phyloP scores from a whole-genome alignment of 306 rosid genomes.

The Cucurbita argyrosperma region DNA sequence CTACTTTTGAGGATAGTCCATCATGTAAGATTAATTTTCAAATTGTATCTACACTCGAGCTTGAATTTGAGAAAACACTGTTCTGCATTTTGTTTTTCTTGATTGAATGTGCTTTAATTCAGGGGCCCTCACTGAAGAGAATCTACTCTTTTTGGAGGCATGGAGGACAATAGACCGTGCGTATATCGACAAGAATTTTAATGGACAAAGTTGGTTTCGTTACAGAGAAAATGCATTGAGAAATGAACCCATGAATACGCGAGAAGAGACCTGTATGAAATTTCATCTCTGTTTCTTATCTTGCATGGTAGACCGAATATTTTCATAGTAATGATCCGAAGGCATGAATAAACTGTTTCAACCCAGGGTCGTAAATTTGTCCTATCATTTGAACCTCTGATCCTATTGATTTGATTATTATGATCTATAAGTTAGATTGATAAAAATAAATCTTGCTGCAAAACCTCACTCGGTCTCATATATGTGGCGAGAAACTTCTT shows the following conservation, averaged over 20 bases:
- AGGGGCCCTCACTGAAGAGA: slow-evolving; percentile 81
- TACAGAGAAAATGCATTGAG: slow-evolving; percentile 85
- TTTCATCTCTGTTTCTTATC: slow-evolving; percentile 6
- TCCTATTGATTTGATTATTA: background rate
- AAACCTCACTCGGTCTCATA: background rate
- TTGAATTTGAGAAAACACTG: background rate
- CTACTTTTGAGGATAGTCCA: slow-evolving; percentile 27
- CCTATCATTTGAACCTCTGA: background rate
- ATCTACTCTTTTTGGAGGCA: slow-evolving; percentile 86
- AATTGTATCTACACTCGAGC: background rate
- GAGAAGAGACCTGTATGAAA: slow-evolving; percentile 75
- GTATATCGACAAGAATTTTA: slow-evolving; percentile 75
- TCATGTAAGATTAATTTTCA: slow-evolving; percentile 39
- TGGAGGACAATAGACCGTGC: slow-evolving; percentile 95
- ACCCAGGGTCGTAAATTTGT: background rate
- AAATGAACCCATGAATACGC: slow-evolving; percentile 74
- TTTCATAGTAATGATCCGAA: background rate
- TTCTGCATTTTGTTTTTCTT: background rate
- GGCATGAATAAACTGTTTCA: background rate
- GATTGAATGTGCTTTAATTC: background rate
- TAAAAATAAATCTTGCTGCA: background rate
- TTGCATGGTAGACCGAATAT: background rate
- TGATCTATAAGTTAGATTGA: background rate
- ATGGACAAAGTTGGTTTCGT: slow-evolving; percentile 95
- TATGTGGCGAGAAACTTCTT: too few species aligned